Conservation (phyloP, 2,329 filamentous ascomycete species). For the Moelleriella libera region DNA sequence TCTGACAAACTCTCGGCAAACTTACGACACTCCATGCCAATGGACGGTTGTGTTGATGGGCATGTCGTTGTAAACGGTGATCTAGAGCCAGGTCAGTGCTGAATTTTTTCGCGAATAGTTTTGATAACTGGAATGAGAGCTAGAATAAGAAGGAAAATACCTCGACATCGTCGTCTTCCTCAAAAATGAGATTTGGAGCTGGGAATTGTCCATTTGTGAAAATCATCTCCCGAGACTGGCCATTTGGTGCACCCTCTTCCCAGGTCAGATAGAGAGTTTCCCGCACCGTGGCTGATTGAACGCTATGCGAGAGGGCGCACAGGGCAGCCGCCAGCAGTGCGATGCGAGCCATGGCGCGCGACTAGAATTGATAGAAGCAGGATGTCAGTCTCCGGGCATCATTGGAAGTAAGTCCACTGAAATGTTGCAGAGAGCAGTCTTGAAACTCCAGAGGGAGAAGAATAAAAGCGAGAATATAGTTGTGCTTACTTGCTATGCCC, state of each 20-base stretch:
- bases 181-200: constrained; percentile 3
- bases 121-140: background rate
- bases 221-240: constrained; percentile 5
- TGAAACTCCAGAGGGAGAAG: too few relatives aligned
- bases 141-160: background rate
- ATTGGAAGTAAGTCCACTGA: too few relatives aligned
- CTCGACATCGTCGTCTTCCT: constrained; percentile 8
- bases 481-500: too few relatives aligned
- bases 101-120: background rate
- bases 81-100: background rate
- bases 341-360: constrained; percentile 5
- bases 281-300: background rate
- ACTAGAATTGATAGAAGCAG: too few relatives aligned
- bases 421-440: too few relatives aligned
- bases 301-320: background rate
- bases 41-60: constrained; percentile 15
- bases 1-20: background rate
- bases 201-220: constrained; percentile 7
- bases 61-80: constrained; percentile 13
- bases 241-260: constrained; percentile 6
- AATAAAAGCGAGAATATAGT: too few relatives aligned
- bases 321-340: background rate
- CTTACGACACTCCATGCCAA: constrained; percentile 10
- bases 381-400: too few relatives aligned
- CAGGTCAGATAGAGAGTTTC: constrained; percentile 2